Base-by-base conservation (phyloP, 1,284 basidiomycete genomes). In the Cutaneotrichosporon dermatis region DNA sequence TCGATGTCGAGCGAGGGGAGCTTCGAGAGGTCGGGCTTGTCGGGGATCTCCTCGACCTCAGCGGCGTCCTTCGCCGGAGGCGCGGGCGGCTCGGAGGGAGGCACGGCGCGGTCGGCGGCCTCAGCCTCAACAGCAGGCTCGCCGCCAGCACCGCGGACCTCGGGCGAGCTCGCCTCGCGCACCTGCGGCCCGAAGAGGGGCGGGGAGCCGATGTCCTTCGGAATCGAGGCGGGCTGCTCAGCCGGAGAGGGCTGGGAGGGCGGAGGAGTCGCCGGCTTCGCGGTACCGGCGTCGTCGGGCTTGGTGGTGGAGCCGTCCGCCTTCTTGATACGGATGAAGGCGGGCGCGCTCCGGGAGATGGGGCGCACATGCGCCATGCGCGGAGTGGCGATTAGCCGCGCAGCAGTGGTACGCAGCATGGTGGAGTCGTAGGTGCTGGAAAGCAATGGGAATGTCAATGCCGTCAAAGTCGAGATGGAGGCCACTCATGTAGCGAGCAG, bases 1-100 rank as follows among this genome's bases (percentile, higher is more conserved):
- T 78, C 76, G 46, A 79, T 75, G 62, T 79, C 76, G n/a, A 79
- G 68, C 3, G 76, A 77, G 25, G 77, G 77, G 15, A 79, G 70
- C 57, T 70, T 68, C 25, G 70, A 69, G 11, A 71, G 67, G 58
- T 76, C 75, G 15, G 69, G 66, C 53, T 62, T 67, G 40, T 63
- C 67, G 42, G 59, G 56, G 41, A 58, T 42, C 49, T 51, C 53
- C 42, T 62, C 25, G 25, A 25, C 25, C 25, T 25, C 25, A 25
- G 25, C 62, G 36, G 58, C 64, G 2, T 40, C 50, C n/a, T 42
- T 36, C 10, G 54, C 45, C 25, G 50, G 35, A 5, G 50, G 39
- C 37, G 42, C 48, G 37, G 66, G 57, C 4, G 66, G 62, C 48
- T 63, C 64, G n/a, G 62, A 59, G 1, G 67, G 64, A 13, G 58